phyloP scores from a whole-genome alignment of 2,329 filamentous ascomycete genomes.

The Aspergillus hortae region DNA sequence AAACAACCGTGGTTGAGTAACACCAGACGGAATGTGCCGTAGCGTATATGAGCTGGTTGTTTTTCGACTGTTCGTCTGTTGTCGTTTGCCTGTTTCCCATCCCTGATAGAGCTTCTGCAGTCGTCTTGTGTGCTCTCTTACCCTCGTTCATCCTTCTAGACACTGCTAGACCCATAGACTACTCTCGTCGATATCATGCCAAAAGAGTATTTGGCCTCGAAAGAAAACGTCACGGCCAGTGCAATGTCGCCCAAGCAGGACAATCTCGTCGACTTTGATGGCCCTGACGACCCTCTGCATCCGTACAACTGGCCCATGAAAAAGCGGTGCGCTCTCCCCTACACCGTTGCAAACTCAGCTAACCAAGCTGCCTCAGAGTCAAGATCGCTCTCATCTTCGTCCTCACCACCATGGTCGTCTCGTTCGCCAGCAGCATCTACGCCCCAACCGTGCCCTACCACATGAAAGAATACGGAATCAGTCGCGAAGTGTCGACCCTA shows the following conservation, averaged over 20 bases:
- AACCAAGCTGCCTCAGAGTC: slow-evolving; percentile 1
- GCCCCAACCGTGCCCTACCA: slow-evolving; percentile 12
- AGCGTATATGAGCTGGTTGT: neutral
- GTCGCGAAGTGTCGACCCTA: slow-evolving; percentile 13
- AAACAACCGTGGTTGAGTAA: neutral
- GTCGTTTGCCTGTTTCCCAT: neutral
- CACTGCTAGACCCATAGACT: neutral
- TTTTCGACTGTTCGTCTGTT: neutral
- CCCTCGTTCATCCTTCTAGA: neutral
- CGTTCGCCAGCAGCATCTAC: slow-evolving; percentile 21
- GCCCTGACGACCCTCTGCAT: slow-evolving; percentile 8
- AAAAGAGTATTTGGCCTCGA: neutral
- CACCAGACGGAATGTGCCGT: neutral
- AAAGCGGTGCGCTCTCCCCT: slow-evolving; percentile 6
- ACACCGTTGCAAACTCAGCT: too few species aligned
- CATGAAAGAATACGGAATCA: slow-evolving; percentile 10
- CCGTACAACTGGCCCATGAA: slow-evolving; percentile 11
- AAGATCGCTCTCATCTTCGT: slow-evolving; percentile 10
- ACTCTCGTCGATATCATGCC: neutral
- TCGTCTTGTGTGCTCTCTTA: neutral
- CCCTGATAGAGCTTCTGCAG: too few species aligned
- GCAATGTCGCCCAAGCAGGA: neutral
- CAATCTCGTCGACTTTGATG: slow-evolving; percentile 9
- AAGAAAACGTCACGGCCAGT: neutral
- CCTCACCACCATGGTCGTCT: slow-evolving; percentile 19